Conservation (phyloP, 2,329 filamentous ascomycete species). For the Xylariales sp. region DNA sequence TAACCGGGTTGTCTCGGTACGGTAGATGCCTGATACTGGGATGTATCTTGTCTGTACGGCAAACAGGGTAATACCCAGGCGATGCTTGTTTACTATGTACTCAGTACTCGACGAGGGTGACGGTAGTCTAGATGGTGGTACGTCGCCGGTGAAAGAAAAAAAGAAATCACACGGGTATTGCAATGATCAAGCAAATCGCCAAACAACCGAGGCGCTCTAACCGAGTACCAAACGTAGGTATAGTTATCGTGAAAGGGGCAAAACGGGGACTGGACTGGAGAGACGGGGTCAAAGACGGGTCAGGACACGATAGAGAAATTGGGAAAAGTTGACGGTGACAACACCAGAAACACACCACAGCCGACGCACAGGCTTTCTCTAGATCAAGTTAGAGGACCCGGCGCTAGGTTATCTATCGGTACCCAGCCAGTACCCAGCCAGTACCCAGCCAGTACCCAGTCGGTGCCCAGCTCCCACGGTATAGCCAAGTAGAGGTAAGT, state of each 20-base stretch:
- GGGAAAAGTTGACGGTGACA: conserved; percentile 22
- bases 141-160: background rate
- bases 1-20: conserved; percentile 1
- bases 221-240: conserved; percentile 11
- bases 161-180: background rate
- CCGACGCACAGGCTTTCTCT: conserved; percentile 13
- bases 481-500: too few species aligned
- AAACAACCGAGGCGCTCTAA: conserved; percentile 13
- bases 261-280: conserved; percentile 6
- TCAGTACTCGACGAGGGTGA: too few species aligned
- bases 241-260: conserved; percentile 27
- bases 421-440: background rate
- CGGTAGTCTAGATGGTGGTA: background rate
- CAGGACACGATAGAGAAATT: background rate
- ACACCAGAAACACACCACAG: background rate
- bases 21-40: background rate
- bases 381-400: conserved; percentile 28
- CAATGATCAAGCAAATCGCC: background rate
- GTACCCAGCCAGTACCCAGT: too few species aligned
- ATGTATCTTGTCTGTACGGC: background rate
- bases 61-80: too few species aligned
- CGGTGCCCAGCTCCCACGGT: too few species aligned
- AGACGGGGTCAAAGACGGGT: background rate
- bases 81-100: too few species aligned
- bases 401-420: conserved; percentile 20